Conservation (phyloP, 2,329 filamentous ascomycete genomes). For the Rasamsonia emersonii region DNA sequence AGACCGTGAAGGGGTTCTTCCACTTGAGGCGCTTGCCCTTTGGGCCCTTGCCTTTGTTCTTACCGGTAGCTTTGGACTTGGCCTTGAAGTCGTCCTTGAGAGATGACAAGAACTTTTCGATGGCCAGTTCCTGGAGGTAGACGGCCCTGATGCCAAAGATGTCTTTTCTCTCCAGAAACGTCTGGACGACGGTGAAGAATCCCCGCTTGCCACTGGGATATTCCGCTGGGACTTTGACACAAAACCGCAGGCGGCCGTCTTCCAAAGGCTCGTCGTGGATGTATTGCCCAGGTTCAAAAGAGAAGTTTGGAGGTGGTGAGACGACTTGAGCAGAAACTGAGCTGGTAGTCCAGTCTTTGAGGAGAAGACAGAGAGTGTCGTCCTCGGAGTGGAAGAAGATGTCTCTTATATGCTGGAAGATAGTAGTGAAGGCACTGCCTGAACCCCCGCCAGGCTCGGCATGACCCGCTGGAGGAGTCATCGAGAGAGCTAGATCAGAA, state of each 20-base stretch:
- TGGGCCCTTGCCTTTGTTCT: not conserved
- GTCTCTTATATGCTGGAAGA: too few relatives aligned
- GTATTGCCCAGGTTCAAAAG: too few relatives aligned
- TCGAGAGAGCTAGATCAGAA: too few relatives aligned
- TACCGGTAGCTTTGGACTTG: not conserved
- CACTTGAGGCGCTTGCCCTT: constrained; percentile 3
- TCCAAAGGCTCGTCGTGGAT: constrained; percentile 1
- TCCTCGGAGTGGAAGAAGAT: too few relatives aligned
- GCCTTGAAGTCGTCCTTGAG: not conserved
- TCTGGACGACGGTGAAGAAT: not conserved
- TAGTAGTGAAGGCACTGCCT: too few relatives aligned
- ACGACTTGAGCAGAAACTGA: too few relatives aligned
- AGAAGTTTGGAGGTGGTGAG: too few relatives aligned
- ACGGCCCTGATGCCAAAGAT: constrained; percentile 2
- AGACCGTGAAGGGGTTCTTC: constrained; percentile 1
- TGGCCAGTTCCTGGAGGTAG: constrained; percentile 1
- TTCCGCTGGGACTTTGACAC: not conserved
- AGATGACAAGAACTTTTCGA: not conserved
- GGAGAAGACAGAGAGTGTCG: too few relatives aligned
- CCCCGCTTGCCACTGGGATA: not conserved
- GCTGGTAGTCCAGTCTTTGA: too few relatives aligned
- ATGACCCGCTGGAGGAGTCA: too few relatives aligned
- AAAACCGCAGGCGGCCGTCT: not conserved
- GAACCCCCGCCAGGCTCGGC: too few relatives aligned
- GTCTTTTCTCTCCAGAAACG: not conserved